A percentile compares a stretch with the other conserved stretches of the same genome.
phyloP scores from a whole-genome alignment of 140 eudicot genomes.

The Anethum foeniculum region DNA sequence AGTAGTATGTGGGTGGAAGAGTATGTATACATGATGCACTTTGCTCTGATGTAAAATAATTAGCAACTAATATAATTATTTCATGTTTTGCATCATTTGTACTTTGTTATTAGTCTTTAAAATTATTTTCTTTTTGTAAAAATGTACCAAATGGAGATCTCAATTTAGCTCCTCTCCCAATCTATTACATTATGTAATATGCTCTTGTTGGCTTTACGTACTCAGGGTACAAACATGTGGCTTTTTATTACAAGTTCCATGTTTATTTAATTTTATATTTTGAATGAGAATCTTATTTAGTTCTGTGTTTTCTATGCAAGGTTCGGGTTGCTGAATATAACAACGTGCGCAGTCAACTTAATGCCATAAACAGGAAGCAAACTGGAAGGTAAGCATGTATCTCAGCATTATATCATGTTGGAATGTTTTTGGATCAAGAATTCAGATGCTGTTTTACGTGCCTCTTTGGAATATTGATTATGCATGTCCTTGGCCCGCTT shows the following conservation, averaged over 20 bases:
- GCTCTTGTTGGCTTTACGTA: background rate
- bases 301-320: conserved; percentile 33
- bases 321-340: conserved; percentile 95
- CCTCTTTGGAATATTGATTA: background rate
- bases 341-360: conserved; percentile 95
- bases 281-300: conserved; percentile 2
- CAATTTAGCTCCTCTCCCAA: background rate
- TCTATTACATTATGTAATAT: background rate
- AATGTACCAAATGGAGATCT: background rate
- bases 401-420: background rate
- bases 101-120: background rate
- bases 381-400: conserved; percentile 69
- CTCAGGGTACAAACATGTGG: background rate
- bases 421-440: background rate
- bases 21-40: background rate
- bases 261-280: background rate
- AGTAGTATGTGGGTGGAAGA: background rate
- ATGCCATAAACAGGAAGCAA: conserved; percentile 90
- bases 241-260: background rate
- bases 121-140: background rate
- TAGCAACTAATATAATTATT: background rate
- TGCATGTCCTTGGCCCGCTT: background rate
- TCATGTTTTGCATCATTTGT: background rate
- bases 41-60: background rate
- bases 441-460: background rate